These are phyloP conservation scores for Suillus discolor DNA, from an alignment of 768 basidiomycete genomes.

Conservation along the genomic window DNA sequence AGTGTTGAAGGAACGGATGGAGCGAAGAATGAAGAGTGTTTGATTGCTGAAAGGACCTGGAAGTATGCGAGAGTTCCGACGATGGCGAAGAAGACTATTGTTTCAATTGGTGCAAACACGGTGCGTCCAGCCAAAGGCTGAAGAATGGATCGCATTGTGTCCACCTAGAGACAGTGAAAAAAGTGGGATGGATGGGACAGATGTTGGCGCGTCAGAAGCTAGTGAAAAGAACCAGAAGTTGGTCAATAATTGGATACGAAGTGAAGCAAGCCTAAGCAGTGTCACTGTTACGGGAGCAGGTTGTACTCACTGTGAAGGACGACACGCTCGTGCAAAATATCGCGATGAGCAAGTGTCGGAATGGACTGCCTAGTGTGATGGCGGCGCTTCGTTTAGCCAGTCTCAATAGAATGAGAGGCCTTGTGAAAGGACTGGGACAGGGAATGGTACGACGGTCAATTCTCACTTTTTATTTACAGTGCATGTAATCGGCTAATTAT, in stretches of 20 bases:
- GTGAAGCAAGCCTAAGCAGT: neutral
- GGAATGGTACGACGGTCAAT: constrained; percentile 21
- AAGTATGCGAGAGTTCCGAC: constrained; percentile 94
- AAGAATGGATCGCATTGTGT: constrained; percentile 58
- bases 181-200: constrained; percentile 4
- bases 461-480: constrained; percentile 29
- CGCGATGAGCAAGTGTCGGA: neutral
- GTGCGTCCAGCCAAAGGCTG: constrained; percentile 73
- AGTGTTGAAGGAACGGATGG: constrained; percentile 50
- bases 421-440: neutral
- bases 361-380: neutral
- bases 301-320: constrained; percentile 3
- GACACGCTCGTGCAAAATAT: neutral
- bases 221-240: neutral
- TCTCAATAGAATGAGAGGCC: constrained; percentile 5
- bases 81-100: constrained; percentile 88
- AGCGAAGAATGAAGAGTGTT: constrained; percentile 81
- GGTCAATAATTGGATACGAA: neutral
- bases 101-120: constrained; percentile 81
- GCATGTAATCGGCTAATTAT: constrained; percentile 22
- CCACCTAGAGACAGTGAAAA: neutral
- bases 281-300: neutral
- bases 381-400: too few species aligned
- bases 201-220: neutral
- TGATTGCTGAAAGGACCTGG: constrained; percentile 87